Evolutionary conservation across 495 filamentous ascomycete species (phyloP).

Genomic region (Aspergillus homomorphus): DNA sequence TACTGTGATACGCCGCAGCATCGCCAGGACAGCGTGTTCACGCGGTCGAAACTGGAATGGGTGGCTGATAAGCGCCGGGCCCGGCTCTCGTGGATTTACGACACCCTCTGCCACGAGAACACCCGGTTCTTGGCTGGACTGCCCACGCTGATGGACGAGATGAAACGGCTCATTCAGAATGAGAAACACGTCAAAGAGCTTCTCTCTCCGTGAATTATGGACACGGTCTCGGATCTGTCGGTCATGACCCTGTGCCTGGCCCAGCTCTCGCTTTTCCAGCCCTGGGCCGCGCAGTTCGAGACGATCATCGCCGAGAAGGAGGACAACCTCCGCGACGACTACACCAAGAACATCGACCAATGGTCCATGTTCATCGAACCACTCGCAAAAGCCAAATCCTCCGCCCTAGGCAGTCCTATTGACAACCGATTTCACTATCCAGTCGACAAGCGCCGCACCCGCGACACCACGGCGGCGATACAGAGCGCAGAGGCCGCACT

Average conservation of each 20-base stretch:
- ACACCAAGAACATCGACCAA: conserved; percentile 8
- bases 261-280: conserved; percentile 46
- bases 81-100: conserved; percentile 34
- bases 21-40: neutral
- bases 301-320: conserved; percentile 14
- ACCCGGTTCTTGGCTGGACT: conserved; percentile 26
- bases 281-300: conserved; percentile 45
- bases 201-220: conserved; percentile 36
- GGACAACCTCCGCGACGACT: conserved; percentile 30
- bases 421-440: conserved; percentile 52
- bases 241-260: conserved; percentile 37
- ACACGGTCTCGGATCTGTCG: conserved; percentile 40
- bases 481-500: conserved; percentile 45
- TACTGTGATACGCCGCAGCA: conserved; percentile 15
- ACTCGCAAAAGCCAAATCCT: conserved; percentile 18
- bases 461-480: conserved; percentile 41
- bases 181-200: conserved; percentile 32
- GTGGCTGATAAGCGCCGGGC: conserved; percentile 11
- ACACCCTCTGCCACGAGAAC: conserved; percentile 22
- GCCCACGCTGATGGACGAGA: conserved; percentile 40
- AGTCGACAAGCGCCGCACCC: conserved; percentile 43
- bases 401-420: too few species aligned
- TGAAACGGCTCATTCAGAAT: conserved; percentile 40
- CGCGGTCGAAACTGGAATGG: neutral
- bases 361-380: too few species aligned